Evolutionary conservation across 345 rosid genomes (phyloP), one percentile per base, ranked within the genome.

Genomic region (Aurinia saxatilis): DNA sequence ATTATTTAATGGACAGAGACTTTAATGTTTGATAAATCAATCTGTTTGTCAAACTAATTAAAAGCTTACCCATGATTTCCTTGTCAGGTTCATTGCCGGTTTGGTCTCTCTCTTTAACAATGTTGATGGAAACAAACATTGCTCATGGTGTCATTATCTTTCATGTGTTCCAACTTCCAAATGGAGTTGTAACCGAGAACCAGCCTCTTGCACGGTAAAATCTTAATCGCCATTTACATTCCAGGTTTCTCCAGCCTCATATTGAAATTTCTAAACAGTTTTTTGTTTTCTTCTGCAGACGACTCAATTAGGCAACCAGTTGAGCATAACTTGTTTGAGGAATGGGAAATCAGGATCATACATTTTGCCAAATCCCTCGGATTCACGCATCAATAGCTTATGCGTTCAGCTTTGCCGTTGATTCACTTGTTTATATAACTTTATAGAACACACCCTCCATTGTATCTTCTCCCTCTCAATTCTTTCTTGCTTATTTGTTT

Each of bases 61-160:
- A 2, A 57, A 10, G 17, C 9, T 39, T 60, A 19, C 10, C 14
- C 5, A 50, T 52, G 5, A 30, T 38, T 56, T 46, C 13, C 50
- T 10, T 52, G 67, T 53, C 77, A 91, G 98, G 68, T 80, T 84
- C 49, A 73, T 87, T 3, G 57, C 63, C 5, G 89, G 87, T 30
- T 47, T 86, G 73, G 66, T 86, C 42, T 29, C 80, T 70, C 84
- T 91, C 13, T 88, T 91, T 49, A 90, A 87, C 8, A 90, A 95
- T 68, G 81, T 83, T 0, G 80, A 91, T 77, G 98, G 95, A 47
- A 88, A 91, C 70, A 80, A 91, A 36, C 95, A 84, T 63, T 88
- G 98, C 72, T 91, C 96, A 2, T 91, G 98, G 98, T 91, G 98
- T 64, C 96, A 88, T 70, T 91, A 88, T 50, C 76, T 91, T 74